Evolutionary conservation across 1,284 basidiomycete species (phyloP), one percentile per base, ranked within the genome.

Genomic region (Sanguinoderma infundibulare): DNA sequence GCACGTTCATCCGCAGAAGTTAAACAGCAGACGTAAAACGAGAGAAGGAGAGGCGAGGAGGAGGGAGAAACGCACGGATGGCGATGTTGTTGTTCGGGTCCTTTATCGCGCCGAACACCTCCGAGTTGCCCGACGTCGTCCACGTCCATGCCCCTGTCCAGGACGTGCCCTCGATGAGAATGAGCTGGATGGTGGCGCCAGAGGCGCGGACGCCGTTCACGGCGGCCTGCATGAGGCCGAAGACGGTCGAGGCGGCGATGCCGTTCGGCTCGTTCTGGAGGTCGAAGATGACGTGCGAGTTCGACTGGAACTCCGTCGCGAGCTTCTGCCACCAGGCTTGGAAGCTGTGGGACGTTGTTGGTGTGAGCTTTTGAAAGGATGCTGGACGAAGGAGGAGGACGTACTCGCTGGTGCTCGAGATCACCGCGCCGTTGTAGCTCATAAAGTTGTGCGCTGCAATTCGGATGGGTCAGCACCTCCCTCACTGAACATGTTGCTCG

Each of bases 71-170:
- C 79, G 62, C 59, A 85, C 83, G 70, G 63, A 87, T 84, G 49
- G 84, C 85, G 54, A 83, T 69, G 74, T 87, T 87, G 78, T 87
- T 85, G 76, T 81, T 80, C 55, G 86, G 85, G 68, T 89, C 86
- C 44, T 74, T 78, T 71, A 89, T 77, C 20, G 74, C 72, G 39
- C 74, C 77, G 72, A 87, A 87, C 39, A 75, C 85, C 28, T 73
- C 79, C 47, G 77, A 75, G 73, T 87, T 87, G 39, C 86, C 86
- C 30, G 84, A n/a, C 28, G 80, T 77, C n/a, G 75, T 75, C 65
- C 65, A 66, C 34, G 83, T 81, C 84, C 83, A 86, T 32, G 75
- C 76, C 61, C 75, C 74, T 42, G 72, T 75, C 78, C 78, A 75
- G 40, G 67, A 74, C 51, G 73, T 73, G 69, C 82, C 84, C 73